A percentile compares a stretch with the other conserved stretches of the same genome.
Evolutionary conservation across 176 grass and related monocot genomes (phyloP).

Genomic region (Leersia perrieri): DNA sequence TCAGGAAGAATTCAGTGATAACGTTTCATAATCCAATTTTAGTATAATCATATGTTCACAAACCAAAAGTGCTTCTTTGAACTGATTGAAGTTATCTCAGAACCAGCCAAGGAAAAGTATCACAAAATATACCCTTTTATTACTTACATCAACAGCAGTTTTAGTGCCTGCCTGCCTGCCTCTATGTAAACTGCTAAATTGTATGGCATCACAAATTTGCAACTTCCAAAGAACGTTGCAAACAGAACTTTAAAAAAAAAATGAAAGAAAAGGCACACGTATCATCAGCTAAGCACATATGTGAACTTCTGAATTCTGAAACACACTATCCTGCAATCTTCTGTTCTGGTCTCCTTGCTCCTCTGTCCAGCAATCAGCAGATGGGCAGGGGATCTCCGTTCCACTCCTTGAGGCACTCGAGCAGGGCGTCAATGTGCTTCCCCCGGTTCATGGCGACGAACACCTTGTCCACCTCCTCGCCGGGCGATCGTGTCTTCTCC

Average conservation of each 20-base stretch:
- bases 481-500: constrained; percentile 66
- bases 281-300: constrained; percentile 16
- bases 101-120: not conserved
- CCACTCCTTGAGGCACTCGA: constrained; percentile 82
- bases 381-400: constrained; percentile 69
- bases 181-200: not conserved
- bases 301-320: not conserved
- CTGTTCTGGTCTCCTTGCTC: not conserved
- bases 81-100: not conserved
- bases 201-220: not conserved
- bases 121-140: not conserved
- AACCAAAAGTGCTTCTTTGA: not conserved
- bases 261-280: not conserved
- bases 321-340: not conserved
- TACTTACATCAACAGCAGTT: not conserved
- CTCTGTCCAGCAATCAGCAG: constrained; percentile 31
- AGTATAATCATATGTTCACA: not conserved
- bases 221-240: not conserved
- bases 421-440: constrained; percentile 61
- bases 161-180: not conserved
- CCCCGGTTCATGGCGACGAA: constrained; percentile 59
- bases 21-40: not conserved
- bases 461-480: constrained; percentile 76
- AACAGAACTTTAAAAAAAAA: not conserved
- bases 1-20: not conserved